Percentiles rank a stretch among this genome's conserved stretches.
Evolutionary conservation across 2,329 filamentous ascomycete species (phyloP).

Genomic region (Sphaerulina musiva): DNA sequence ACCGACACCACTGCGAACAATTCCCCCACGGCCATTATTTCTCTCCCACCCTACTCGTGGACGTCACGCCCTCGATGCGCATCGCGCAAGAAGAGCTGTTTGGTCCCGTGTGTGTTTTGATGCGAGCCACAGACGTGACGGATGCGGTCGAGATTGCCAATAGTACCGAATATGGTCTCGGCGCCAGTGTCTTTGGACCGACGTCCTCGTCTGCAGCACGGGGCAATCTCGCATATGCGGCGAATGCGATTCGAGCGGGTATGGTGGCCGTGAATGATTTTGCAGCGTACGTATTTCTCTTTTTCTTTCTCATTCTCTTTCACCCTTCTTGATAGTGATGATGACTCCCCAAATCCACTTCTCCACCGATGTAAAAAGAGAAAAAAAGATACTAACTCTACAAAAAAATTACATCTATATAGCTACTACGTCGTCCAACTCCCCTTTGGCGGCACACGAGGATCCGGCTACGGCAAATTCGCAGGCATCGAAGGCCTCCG

Average conservation of each 20-base stretch:
- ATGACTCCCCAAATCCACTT: too few species aligned
- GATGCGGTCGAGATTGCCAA: slow-evolving; percentile 74
- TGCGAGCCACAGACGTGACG: slow-evolving; percentile 61
- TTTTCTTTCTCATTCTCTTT: not conserved
- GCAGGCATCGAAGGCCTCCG: slow-evolving; percentile 83
- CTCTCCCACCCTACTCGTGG: slow-evolving; percentile 78
- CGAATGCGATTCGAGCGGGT: slow-evolving; percentile 65
- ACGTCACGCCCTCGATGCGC: slow-evolving; percentile 77
- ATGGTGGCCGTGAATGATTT: slow-evolving; percentile 98
- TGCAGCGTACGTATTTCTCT: slow-evolving; percentile 46
- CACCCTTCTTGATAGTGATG: not conserved
- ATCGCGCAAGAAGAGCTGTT: slow-evolving; percentile 92
- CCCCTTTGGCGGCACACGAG: slow-evolving; percentile 85
- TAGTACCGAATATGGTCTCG: slow-evolving; percentile 75
- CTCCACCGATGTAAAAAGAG: too few species aligned
- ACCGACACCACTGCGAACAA: slow-evolving; percentile 61
- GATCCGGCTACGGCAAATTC: slow-evolving; percentile 85
- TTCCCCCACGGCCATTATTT: slow-evolving; percentile 86
- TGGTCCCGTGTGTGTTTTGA: slow-evolving; percentile 79
- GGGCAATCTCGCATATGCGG: slow-evolving; percentile 56
- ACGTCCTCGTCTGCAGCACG: slow-evolving; percentile 40
- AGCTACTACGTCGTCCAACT: slow-evolving; percentile 83
- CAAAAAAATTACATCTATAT: not conserved
- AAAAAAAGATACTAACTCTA: too few species aligned
- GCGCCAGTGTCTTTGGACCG: slow-evolving; percentile 77